A percentile compares a stretch with the other conserved stretches of the same genome.
phyloP scores from a whole-genome alignment of 352 stramenopile genomes.

The Phytophthora idaei region DNA sequence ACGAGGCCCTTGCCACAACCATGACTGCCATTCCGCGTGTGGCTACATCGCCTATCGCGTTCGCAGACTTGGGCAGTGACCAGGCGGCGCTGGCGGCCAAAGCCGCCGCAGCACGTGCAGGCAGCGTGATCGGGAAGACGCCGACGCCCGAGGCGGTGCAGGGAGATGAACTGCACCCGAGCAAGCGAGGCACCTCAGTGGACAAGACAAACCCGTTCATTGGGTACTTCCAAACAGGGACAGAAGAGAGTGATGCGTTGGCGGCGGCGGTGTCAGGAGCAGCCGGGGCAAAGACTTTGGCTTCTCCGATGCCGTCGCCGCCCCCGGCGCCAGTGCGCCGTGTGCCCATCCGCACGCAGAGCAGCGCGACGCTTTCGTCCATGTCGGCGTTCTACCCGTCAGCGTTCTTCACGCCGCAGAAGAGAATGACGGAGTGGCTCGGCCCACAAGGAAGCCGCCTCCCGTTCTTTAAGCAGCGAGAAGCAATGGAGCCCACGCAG shows the following conservation, averaged over 20 bases:
- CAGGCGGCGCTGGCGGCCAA: conserved; percentile 8
- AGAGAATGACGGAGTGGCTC: conserved; percentile 56
- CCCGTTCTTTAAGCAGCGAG: conserved; percentile 46
- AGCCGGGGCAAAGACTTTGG: conserved; percentile 3
- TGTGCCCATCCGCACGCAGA: conserved; percentile 39
- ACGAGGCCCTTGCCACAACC: conserved; percentile 12
- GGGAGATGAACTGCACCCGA: conserved; percentile 37
- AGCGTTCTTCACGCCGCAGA: conserved; percentile 50
- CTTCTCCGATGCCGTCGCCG: conserved; percentile 17
- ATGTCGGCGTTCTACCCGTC: conserved; percentile 46
- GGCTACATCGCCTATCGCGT: conserved; percentile 35
- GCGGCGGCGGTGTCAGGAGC: background rate
- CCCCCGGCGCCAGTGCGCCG: conserved; percentile 27
- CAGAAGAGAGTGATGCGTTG: conserved; percentile 28
- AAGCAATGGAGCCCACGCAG: conserved; percentile 24
- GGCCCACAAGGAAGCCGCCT: conserved; percentile 41
- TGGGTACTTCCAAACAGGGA: conserved; percentile 79
- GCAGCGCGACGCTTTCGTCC: conserved; percentile 41
- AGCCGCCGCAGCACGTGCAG: conserved; percentile 12
- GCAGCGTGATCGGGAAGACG: conserved; percentile 14
- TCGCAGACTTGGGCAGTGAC: conserved; percentile 23
- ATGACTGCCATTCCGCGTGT: conserved; percentile 27
- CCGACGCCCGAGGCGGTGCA: background rate
- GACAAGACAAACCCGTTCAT: conserved; percentile 91
- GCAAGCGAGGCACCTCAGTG: conserved; percentile 56